Evolutionary conservation across 2,329 filamentous ascomycete species (phyloP), one percentile per base, ranked within the genome.

Genomic region (Botrytis porri): DNA sequence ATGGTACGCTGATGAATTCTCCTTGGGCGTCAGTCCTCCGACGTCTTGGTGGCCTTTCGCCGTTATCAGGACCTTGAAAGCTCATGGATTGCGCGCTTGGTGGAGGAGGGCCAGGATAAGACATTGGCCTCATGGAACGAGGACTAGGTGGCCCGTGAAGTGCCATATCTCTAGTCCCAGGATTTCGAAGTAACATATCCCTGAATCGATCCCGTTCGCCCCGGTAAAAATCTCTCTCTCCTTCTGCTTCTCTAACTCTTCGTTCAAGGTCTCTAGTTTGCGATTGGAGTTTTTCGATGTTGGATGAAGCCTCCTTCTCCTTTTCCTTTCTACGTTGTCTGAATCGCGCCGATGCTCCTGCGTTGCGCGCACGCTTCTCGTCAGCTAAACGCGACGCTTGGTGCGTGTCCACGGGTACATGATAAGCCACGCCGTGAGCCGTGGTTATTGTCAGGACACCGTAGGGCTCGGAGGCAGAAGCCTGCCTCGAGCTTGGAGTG

Each of bases 311-410:
- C 80, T 94, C 91, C 77, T 88, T 88, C 80, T 95, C 93, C 81
- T 92, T 91, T 79, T 94, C 93, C 83, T 97, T 97, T 79, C 94
- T 90, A 74, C 94, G 88, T 79, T 90, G 89, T 72, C 94, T 88
- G 76, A 97, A 96, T 74, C 94, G 88, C 65, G 93, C 93, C 73
- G 93, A 97, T 9, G 94, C 94, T 65, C 92, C 92, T 59, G 94
- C 94, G 79, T 97, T 97, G 69, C 93, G 88, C 81, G 92, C 91
- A 72, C 94, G 87, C 83, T 96, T 97, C 81, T 97, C 93, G 79
- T 96, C 93, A 57, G 93, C 92, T 78, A 93, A 89, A 77, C 90
- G 91, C 20, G 94, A 97, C 20, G 92, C 94, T 78, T 93, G 92
- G 77, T 93, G 92, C 61, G 93, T 89, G 80, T 97, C 93, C 16